Evolutionary conservation across 768 basidiomycete species (phyloP), one percentile per base, ranked within the genome.

Genomic region (Inosperma sp.): DNA sequence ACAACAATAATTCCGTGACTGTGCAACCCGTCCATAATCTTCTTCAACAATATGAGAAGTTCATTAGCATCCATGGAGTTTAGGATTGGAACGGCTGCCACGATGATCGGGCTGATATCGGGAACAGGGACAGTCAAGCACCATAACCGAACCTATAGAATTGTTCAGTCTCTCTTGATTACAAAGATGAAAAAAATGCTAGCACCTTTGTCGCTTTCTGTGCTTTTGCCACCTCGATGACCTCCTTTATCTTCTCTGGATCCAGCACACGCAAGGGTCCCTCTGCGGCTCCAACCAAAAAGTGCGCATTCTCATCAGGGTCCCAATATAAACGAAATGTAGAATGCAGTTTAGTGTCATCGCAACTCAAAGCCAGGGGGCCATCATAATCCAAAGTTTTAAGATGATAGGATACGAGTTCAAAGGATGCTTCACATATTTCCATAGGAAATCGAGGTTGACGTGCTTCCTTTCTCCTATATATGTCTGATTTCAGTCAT

Each of bases 111-210:
- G 0, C 68, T 52, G 0, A 72, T 57, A 4, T 62, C 59, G 0
- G 70, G 66, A 2, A 67, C 46, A 5, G 69, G 69, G 3, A 72
- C 56, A 19, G 57, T 56, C 7, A 72, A 31, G 16, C 49, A 56
- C 65, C 64, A 73, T 1, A 71, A 53, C 1, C 68, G 59, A 35
- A 69, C 40, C 53, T 54, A 26, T n/a, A n/a, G 12, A 17, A 31
- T 5, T 41, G 16, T 17, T 6, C 42, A 22, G 30, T 40, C 13
- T 16, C 5, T 39, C 7, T n/a, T 29, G 12, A 3, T 27, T 5
- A 17, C 9, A n/a, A 13, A 4, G 12, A n/a, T 23, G 23, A 14
- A 14, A 6, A 30, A 26, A 36, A 13, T n/a, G n/a, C 14, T 7
- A 34, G 5, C 29, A 55, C 54, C 54, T 55, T 55, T 3, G 26